Conservation (phyloP, 352 stramenopile genomes). For the Globisporangium sylvaticum region DNA sequence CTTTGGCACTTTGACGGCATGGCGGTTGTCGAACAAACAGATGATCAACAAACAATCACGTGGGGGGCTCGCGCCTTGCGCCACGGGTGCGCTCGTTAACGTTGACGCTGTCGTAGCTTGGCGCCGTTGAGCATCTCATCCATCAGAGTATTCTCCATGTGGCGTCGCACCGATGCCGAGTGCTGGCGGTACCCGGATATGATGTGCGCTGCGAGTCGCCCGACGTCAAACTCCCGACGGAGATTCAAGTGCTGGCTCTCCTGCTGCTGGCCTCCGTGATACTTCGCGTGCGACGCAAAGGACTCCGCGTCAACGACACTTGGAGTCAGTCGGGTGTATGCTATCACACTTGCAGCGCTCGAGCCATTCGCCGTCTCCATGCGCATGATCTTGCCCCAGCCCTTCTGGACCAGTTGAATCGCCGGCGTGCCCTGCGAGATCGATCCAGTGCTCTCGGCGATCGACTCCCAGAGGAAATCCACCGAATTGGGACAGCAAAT, state of each 20-base stretch:
- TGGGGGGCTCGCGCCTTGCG: neutral
- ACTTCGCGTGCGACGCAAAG: neutral
- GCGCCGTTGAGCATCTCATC: conserved; percentile 2
- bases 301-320: conserved; percentile 13
- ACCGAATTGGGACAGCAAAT: conserved; percentile 13
- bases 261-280: neutral
- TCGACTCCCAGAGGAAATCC: conserved; percentile 10
- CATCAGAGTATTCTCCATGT: conserved; percentile 30
- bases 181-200: conserved; percentile 28
- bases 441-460: conserved; percentile 1
- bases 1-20: neutral
- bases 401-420: conserved; percentile 11
- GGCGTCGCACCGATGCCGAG: conserved; percentile 27
- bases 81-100: neutral
- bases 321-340: conserved; percentile 27
- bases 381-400: conserved; percentile 7
- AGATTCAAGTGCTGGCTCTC: neutral
- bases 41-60: neutral
- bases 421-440: neutral
- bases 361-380: neutral
- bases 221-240: neutral
- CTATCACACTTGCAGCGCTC: conserved; percentile 8
- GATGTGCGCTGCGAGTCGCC: conserved; percentile 14
- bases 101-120: neutral
- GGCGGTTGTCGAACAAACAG: neutral